phyloP scores from a whole-genome alignment of 2,329 filamentous ascomycete species.

The Tetracladium maxilliforme region DNA sequence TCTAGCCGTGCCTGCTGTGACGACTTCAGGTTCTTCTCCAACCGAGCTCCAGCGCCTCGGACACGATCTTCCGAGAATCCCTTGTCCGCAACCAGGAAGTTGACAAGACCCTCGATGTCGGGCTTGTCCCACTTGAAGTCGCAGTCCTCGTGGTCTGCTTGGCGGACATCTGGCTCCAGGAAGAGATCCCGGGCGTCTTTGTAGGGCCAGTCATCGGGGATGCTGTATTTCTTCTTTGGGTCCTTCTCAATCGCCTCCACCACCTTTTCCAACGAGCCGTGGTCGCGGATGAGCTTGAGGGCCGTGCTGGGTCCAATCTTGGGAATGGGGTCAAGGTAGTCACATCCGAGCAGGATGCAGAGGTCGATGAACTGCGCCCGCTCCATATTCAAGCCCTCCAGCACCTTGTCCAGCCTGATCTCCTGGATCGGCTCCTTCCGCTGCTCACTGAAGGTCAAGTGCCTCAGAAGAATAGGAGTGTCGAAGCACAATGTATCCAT shows the following conservation, averaged over 20 bases:
- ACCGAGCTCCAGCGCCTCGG: slow-evolving; percentile 56
- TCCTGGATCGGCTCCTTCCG: slow-evolving; percentile 96
- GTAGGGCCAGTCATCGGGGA: slow-evolving; percentile 97
- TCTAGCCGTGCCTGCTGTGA: slow-evolving; percentile 84
- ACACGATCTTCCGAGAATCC: slow-evolving; percentile 95
- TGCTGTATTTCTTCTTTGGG: slow-evolving; percentile 61
- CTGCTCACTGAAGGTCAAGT: slow-evolving; percentile 94
- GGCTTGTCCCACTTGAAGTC: slow-evolving; percentile 98
- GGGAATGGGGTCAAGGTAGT: slow-evolving; percentile 93
- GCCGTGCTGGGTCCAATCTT: slow-evolving; percentile 88
- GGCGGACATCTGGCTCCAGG: slow-evolving; percentile 75
- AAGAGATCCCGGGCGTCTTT: slow-evolving; percentile 85
- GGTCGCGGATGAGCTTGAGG: slow-evolving; percentile 84
- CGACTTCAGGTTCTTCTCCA: slow-evolving; percentile 83
- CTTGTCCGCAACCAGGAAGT: slow-evolving; percentile 86
- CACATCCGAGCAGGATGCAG: slow-evolving; percentile 92
- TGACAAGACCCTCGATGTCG: slow-evolving; percentile 76
- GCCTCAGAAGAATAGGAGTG: slow-evolving; percentile 75
- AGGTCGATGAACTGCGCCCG: slow-evolving; percentile 87
- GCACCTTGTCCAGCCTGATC: slow-evolving; percentile 73
- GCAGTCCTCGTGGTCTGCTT: slow-evolving; percentile 71
- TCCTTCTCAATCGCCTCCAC: slow-evolving; percentile 68
- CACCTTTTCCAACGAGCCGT: slow-evolving; percentile 76
- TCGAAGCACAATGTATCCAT: slow-evolving; percentile 99
- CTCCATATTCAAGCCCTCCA: slow-evolving; percentile 82